Evolutionary conservation across 805 yeast genomes (phyloP).

Genomic region (Candida mattraensis): DNA sequence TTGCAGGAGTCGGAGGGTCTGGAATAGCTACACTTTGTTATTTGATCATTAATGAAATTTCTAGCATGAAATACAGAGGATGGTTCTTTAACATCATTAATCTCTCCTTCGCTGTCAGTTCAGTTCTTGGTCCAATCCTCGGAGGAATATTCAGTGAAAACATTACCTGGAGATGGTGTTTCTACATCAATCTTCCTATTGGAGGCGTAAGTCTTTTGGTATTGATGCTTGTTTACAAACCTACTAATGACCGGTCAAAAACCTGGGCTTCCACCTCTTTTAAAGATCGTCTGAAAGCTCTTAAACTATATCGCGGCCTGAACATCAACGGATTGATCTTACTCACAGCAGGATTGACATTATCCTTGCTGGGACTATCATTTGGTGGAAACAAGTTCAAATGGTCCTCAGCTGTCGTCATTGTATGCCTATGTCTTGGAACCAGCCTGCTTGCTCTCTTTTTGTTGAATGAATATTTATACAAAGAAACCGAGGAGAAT

Average conservation of each 20-base stretch:
- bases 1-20: slow-evolving; percentile 76
- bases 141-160: slow-evolving; percentile 60
- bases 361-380: slow-evolving; percentile 51
- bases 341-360: slow-evolving; percentile 42
- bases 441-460: slow-evolving; percentile 38
- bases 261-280: neutral
- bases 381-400: slow-evolving; percentile 56
- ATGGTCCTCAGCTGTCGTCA: slow-evolving; percentile 58
- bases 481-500: slow-evolving; percentile 7
- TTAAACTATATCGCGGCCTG: slow-evolving; percentile 5
- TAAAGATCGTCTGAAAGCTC: neutral
- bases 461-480: slow-evolving; percentile 37
- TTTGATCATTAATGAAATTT: slow-evolving; percentile 57
- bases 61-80: slow-evolving; percentile 42
- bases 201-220: slow-evolving; percentile 59
- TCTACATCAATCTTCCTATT: slow-evolving; percentile 66
- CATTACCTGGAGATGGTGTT: slow-evolving; percentile 74
- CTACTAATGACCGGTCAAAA: slow-evolving; percentile 2
- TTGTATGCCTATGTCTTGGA: slow-evolving; percentile 49
- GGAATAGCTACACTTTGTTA: slow-evolving; percentile 61
- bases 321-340: slow-evolving; percentile 37
- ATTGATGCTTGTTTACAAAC: slow-evolving; percentile 20
- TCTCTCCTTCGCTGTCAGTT: slow-evolving; percentile 48
- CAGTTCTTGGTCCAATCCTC: slow-evolving; percentile 60
- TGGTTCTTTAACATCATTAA: slow-evolving; percentile 42